Percentiles rank a stretch among this genome's conserved stretches.
Evolutionary conservation across 306 rosid genomes (phyloP).

Genomic region (Pterocarpus macrocarpus): DNA sequence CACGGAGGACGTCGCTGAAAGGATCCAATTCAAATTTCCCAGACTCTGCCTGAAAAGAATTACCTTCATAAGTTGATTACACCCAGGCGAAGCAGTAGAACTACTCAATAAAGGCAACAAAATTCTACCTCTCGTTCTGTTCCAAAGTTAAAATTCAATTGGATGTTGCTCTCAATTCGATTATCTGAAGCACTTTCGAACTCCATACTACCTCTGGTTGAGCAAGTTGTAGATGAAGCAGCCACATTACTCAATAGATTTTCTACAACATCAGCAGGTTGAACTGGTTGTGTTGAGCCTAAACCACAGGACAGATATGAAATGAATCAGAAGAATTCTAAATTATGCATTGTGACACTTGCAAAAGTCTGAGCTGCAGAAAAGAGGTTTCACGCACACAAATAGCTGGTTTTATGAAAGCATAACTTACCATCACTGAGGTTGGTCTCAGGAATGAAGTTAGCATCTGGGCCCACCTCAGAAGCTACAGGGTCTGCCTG

Average conservation of each 20-base stretch:
- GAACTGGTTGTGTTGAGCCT: constrained; percentile 24
- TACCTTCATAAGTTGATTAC: constrained; percentile 24
- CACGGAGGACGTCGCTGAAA: constrained; percentile 55
- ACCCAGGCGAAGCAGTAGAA: constrained; percentile 31
- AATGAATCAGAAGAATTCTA: constrained; percentile 32
- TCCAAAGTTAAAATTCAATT: constrained; percentile 46
- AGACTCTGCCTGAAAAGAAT: constrained; percentile 53
- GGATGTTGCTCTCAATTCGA: constrained; percentile 39
- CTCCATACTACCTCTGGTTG: constrained; percentile 29
- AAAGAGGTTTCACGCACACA: constrained; percentile 5
- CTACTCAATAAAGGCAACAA: constrained; percentile 7
- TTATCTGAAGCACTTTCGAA: constrained; percentile 45
- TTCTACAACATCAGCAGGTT: constrained; percentile 44
- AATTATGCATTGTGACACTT: constrained; percentile 1
- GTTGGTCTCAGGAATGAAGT: constrained; percentile 10
- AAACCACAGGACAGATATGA: constrained; percentile 39
- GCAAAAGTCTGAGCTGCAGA: constrained; percentile 32
- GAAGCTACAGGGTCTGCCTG: constrained; percentile 47
- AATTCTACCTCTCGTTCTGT: constrained; percentile 49
- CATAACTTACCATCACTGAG: constrained; percentile 49
- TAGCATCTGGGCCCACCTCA: constrained; percentile 29
- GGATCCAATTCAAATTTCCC: constrained; percentile 59
- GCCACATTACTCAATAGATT: constrained; percentile 43
- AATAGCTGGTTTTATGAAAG: neutral
- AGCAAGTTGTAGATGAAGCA: constrained; percentile 38